Percentiles rank a stretch among this genome's conserved stretches.
Conservation (phyloP, 176 grass and related monocot species). For the Oryza nivara region DNA sequence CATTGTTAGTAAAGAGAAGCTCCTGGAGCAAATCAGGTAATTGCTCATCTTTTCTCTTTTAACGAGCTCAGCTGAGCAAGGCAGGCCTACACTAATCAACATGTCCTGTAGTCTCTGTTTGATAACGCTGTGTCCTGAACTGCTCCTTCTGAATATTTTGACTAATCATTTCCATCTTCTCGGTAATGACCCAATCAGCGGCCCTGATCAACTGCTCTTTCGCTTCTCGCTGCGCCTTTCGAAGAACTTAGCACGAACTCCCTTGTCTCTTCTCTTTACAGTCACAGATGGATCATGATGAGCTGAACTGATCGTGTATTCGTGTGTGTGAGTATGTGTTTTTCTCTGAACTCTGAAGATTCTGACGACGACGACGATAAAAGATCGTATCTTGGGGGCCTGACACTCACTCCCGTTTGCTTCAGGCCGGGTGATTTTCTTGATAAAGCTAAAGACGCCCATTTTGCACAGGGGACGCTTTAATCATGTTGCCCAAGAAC, state of each 20-base stretch:
- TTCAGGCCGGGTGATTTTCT: not conserved
- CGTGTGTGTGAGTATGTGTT: too few relatives aligned
- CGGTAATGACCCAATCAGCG: slow-evolving; percentile 30
- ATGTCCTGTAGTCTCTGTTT: not conserved
- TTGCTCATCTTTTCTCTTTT: slow-evolving; percentile 1
- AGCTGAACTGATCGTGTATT: not conserved
- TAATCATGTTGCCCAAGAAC: slow-evolving; percentile 1
- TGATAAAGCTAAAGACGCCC: not conserved
- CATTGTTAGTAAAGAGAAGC: not conserved
- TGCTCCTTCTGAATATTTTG: slow-evolving; percentile 4
- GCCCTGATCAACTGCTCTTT: not conserved
- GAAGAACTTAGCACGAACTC: slow-evolving; percentile 2
- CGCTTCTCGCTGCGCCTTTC: slow-evolving; percentile 9
- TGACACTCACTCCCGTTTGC: not conserved
- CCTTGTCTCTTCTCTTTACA: not conserved
- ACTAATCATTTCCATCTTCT: slow-evolving; percentile 29
- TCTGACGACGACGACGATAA: slow-evolving; percentile 16
- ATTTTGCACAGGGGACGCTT: not conserved
- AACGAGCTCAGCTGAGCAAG: not conserved
- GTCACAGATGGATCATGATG: not conserved
- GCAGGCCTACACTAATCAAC: not conserved
- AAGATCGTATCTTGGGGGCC: not conserved
- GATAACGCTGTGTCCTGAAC: not conserved
- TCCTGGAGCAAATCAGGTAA: not conserved
- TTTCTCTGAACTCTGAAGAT: slow-evolving; percentile 4